Percentiles rank a stretch among this genome's conserved stretches.
These are phyloP conservation scores for Ophiognomonia clavigignenti-juglandacearum DNA, from an alignment of 2,329 filamentous ascomycete species.

Conservation along the genomic window DNA sequence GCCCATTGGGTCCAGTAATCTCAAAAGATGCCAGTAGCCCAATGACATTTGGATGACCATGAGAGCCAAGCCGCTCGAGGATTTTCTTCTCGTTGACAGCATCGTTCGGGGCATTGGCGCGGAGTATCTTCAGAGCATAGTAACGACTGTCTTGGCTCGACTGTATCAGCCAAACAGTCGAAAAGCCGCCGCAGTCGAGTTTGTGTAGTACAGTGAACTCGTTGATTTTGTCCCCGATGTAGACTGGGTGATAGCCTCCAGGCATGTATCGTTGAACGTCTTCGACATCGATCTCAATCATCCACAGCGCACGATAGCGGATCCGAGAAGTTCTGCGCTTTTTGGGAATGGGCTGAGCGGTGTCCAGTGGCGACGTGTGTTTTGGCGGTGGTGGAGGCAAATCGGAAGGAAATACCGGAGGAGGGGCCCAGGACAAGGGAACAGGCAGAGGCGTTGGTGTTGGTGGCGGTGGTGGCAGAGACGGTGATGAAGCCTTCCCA, in stretches of 20 bases:
- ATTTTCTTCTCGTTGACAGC: not conserved
- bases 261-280: constrained; percentile 1
- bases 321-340: not conserved
- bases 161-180: constrained; percentile 4
- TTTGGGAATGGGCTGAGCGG: too few relatives aligned
- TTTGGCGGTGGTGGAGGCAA: not conserved
- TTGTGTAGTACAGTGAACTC: constrained; percentile 2
- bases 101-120: not conserved
- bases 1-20: too few relatives aligned
- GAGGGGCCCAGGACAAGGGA: not conserved
- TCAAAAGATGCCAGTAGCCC: too few relatives aligned
- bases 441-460: not conserved
- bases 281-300: not conserved
- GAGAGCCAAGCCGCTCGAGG: not conserved
- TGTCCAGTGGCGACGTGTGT: not conserved
- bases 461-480: not conserved
- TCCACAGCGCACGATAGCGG: not conserved
- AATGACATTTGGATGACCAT: too few relatives aligned
- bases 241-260: not conserved
- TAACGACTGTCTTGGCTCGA: constrained; percentile 1
- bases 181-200: constrained; percentile 2
- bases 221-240: not conserved
- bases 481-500: not conserved
- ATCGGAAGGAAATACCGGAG: not conserved
- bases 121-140: constrained; percentile 6